phyloP scores from a whole-genome alignment of 2,329 filamentous ascomycete species.

The Aspergillus amoenus region DNA sequence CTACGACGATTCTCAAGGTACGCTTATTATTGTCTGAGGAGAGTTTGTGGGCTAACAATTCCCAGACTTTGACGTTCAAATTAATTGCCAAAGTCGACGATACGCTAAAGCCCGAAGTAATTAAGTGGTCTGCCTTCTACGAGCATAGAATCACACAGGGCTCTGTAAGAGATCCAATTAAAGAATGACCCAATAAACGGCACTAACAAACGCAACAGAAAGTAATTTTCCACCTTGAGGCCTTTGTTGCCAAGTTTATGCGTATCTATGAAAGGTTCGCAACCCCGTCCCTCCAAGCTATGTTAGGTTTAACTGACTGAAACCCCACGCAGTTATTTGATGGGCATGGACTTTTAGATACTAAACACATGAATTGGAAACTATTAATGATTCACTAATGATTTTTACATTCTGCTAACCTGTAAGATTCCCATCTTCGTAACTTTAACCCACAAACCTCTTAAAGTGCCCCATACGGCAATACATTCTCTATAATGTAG shows the following conservation, averaged over 20 bases:
- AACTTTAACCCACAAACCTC: not conserved
- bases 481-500: not conserved
- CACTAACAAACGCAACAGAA: constrained; percentile 52
- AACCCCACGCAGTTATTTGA: constrained; percentile 50
- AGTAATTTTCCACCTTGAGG: constrained; percentile 96
- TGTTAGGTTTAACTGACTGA: constrained; percentile 10
- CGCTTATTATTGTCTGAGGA: not conserved
- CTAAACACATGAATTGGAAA: constrained; percentile 17
- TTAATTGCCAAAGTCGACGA: constrained; percentile 85
- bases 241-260: constrained; percentile 99
- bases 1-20: constrained; percentile 86
- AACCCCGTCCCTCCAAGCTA: not conserved
- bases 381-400: constrained; percentile 26
- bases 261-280: constrained; percentile 83
- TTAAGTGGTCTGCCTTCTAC: constrained; percentile 96
- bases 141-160: constrained; percentile 92
- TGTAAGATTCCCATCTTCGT: not conserved
- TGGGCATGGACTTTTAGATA: constrained; percentile 73
- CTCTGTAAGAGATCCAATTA: constrained; percentile 46
- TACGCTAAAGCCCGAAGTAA: constrained; percentile 82
- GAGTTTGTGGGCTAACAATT: constrained; percentile 5
- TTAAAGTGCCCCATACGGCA: not conserved
- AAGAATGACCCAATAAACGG: not conserved
- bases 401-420: not conserved
- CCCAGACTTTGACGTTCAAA: constrained; percentile 82